A percentile compares a stretch with the other conserved stretches of the same genome.
Conservation (phyloP, 805 yeast genomes). For the Ogataea saltuana region DNA sequence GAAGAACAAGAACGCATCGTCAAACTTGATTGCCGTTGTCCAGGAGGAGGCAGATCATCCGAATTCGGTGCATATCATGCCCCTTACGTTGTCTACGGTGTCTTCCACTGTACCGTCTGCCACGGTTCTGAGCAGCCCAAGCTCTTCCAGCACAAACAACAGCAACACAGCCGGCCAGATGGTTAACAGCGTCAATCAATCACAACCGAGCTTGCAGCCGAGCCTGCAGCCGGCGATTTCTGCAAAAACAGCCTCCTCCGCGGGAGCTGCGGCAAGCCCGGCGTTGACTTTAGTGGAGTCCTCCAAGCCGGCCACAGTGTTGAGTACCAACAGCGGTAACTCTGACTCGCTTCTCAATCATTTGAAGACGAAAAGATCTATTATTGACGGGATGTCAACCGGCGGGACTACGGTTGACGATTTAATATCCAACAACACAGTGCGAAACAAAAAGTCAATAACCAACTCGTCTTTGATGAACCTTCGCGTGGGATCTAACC, state of each 20-base stretch:
- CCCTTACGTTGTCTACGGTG: conserved; percentile 14
- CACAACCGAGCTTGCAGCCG: not conserved
- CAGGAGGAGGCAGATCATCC: conserved; percentile 30
- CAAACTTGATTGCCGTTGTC: conserved; percentile 31
- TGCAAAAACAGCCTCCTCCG: not conserved
- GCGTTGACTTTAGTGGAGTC: conserved; percentile 4
- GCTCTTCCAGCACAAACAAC: not conserved
- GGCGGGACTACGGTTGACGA: conserved; percentile 8
- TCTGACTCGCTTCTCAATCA: conserved; percentile 25
- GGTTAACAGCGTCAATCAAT: not conserved
- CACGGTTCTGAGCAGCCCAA: not conserved
- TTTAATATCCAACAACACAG: conserved; percentile 3
- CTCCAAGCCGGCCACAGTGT: conserved; percentile 2
- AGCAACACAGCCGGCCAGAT: not conserved
- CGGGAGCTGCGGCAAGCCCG: not conserved
- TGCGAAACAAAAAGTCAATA: conserved; percentile 18
- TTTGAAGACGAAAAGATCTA: conserved; percentile 26
- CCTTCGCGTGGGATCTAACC: conserved; percentile 26
- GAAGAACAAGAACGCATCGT: conserved; percentile 19
- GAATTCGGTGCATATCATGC: conserved; percentile 26
- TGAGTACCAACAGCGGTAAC: conserved; percentile 6
- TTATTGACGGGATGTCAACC: conserved; percentile 16
- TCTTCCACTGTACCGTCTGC: conserved; percentile 7
- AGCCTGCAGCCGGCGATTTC: not conserved
- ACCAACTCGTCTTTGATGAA: conserved; percentile 30